Evolutionary conservation across 2,329 filamentous ascomycete genomes (phyloP).

Genomic region (Onygena corvina): DNA sequence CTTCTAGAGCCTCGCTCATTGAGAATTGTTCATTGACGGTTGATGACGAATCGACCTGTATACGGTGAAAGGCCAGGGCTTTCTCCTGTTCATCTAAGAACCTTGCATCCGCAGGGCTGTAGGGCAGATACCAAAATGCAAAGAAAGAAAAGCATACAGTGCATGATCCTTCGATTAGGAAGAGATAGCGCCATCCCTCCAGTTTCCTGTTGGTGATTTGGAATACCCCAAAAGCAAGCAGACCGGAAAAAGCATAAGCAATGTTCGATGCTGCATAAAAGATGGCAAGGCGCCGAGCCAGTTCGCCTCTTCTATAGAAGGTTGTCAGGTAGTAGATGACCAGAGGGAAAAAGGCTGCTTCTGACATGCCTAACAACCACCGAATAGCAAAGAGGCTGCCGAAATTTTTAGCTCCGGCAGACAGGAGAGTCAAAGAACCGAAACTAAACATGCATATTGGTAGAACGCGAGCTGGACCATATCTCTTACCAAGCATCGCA

Average conservation of each 20-base stretch:
- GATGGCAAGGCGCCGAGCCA: slow-evolving; percentile 56
- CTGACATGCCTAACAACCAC: slow-evolving; percentile 58
- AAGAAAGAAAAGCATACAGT: slow-evolving; percentile 53
- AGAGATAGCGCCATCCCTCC: slow-evolving; percentile 42
- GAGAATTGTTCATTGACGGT: slow-evolving; percentile 46
- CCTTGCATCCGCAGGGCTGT: slow-evolving; percentile 48
- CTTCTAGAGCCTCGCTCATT: slow-evolving; percentile 40
- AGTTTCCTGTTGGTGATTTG: slow-evolving; percentile 41
- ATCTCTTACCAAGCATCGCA: slow-evolving; percentile 56
- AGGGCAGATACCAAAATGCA: slow-evolving; percentile 58
- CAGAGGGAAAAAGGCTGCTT: slow-evolving; percentile 57
- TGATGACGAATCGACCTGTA: slow-evolving; percentile 61
- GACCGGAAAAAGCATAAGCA: slow-evolving; percentile 53
- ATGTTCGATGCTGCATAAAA: slow-evolving; percentile 69
- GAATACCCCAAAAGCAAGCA: slow-evolving; percentile 51
- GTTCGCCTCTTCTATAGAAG: slow-evolving; percentile 60
- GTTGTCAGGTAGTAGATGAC: slow-evolving; percentile 54
- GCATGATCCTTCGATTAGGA: slow-evolving; percentile 45
- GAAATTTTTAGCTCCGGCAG: slow-evolving; percentile 47
- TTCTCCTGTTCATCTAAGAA: slow-evolving; percentile 58
- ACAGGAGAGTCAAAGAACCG: slow-evolving; percentile 52
- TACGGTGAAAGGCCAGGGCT: slow-evolving; percentile 57
- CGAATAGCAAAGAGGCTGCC: slow-evolving; percentile 53
- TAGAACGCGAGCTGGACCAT: slow-evolving; percentile 51
- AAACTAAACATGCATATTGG: slow-evolving; percentile 58